Conservation (phyloP, 176 grass and related monocot genomes). For the Oryza rufipogon region DNA sequence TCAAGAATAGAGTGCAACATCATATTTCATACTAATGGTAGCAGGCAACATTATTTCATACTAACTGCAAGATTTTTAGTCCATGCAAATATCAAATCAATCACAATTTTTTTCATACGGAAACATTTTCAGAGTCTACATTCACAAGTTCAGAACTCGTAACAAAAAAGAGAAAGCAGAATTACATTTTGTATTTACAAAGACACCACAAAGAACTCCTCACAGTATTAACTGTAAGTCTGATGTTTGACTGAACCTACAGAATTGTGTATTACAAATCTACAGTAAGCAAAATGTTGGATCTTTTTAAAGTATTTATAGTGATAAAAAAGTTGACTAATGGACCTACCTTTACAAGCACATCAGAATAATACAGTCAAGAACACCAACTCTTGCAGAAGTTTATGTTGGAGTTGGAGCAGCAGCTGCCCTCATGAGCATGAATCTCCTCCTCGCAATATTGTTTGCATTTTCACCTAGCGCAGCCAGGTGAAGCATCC, state of each 20-base stretch:
- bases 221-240: neutral
- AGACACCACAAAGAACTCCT: neutral
- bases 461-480: slow-evolving; percentile 63
- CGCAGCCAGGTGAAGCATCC: slow-evolving; percentile 79
- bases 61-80: neutral
- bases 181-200: slow-evolving; percentile 20
- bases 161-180: slow-evolving; percentile 8
- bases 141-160: neutral
- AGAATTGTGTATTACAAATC: neutral
- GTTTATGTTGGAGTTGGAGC: slow-evolving; percentile 39
- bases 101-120: neutral
- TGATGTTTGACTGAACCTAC: neutral
- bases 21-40: neutral
- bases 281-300: neutral
- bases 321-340: neutral
- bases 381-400: slow-evolving; percentile 12
- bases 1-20: slow-evolving; percentile 1
- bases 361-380: slow-evolving; percentile 21
- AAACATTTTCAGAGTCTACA: slow-evolving; percentile 8
- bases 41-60: neutral
- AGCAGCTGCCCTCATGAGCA: slow-evolving; percentile 52
- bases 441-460: slow-evolving; percentile 63
- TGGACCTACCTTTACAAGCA: neutral
- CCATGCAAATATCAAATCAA: neutral
- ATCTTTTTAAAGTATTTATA: slow-evolving; percentile 26